These are phyloP conservation scores for Trypanosoma lewisi DNA, from an alignment of 208 protist genomes.

Conservation along the genomic window DNA sequence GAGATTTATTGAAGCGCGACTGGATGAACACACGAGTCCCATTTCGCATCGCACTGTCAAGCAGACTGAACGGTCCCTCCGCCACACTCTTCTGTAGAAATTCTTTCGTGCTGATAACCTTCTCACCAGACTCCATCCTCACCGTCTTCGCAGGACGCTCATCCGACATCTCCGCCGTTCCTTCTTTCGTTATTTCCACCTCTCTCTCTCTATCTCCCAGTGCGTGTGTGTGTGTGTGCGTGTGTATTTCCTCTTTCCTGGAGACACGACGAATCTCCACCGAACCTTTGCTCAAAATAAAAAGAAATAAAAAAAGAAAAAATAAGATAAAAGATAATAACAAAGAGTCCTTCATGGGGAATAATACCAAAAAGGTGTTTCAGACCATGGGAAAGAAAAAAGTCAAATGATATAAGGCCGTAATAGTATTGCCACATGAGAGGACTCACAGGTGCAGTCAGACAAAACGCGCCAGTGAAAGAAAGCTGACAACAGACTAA, in stretches of 20 bases:
- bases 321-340: too few species aligned
- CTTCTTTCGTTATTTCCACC: background rate
- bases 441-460: background rate
- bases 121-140: constrained; percentile 28
- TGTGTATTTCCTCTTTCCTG: background rate
- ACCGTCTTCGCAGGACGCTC: constrained; percentile 34
- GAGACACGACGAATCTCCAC: constrained; percentile 3
- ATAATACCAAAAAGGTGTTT: too few species aligned
- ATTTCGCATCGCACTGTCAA: constrained; percentile 77
- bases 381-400: too few species aligned
- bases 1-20: constrained; percentile 99
- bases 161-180: constrained; percentile 28
- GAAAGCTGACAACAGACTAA: constrained; percentile 6
- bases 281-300: too few species aligned
- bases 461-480: background rate
- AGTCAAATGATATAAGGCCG: too few species aligned
- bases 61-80: constrained; percentile 75
- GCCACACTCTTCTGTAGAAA: constrained; percentile 54
- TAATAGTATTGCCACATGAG: too few species aligned
- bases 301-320: too few species aligned
- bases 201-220: background rate
- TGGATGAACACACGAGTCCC: constrained; percentile 96
- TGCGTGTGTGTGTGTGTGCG: too few species aligned
- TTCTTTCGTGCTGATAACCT: constrained; percentile 45
- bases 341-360: too few species aligned